Conservation (phyloP, 306 rosid genomes). For the Dalbergia cochinchinensis region DNA sequence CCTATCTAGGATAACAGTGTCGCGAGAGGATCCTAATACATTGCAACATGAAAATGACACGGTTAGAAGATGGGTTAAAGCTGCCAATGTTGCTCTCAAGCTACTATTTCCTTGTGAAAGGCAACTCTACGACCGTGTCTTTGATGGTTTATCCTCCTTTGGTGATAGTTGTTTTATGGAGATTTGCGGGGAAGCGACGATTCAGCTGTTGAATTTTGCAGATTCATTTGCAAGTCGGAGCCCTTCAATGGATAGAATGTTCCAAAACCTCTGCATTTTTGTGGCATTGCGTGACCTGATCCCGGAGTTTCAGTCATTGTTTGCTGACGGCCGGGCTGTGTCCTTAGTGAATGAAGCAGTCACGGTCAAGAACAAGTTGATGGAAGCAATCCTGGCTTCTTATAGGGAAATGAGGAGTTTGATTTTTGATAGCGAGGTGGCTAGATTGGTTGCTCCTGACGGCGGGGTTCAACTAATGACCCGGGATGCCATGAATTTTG, state of each 20-base stretch:
- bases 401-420: slow-evolving; percentile 46
- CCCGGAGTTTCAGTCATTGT: slow-evolving; percentile 58
- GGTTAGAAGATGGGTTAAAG: slow-evolving; percentile 74
- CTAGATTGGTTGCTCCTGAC: background rate
- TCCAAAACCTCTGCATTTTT: slow-evolving; percentile 59
- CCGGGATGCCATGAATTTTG: background rate
- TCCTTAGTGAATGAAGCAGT: slow-evolving; percentile 22
- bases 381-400: background rate
- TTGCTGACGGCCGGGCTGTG: slow-evolving; percentile 41
- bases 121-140: slow-evolving; percentile 69
- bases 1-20: slow-evolving; percentile 58
- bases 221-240: slow-evolving; percentile 63
- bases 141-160: slow-evolving; percentile 66
- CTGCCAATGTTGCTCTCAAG: slow-evolving; percentile 55
- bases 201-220: slow-evolving; percentile 69
- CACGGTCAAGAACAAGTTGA: background rate
- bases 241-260: slow-evolving; percentile 61
- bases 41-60: background rate
- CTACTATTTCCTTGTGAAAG: slow-evolving; percentile 75
- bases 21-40: slow-evolving; percentile 53
- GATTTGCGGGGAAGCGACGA: slow-evolving; percentile 65
- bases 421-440: background rate
- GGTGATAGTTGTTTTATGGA: slow-evolving; percentile 73
- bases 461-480: slow-evolving; percentile 11
- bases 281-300: slow-evolving; percentile 56